Base-by-base conservation (phyloP, 108 stramenopile genomes). In the Fistulifera pelliculosa region DNA sequence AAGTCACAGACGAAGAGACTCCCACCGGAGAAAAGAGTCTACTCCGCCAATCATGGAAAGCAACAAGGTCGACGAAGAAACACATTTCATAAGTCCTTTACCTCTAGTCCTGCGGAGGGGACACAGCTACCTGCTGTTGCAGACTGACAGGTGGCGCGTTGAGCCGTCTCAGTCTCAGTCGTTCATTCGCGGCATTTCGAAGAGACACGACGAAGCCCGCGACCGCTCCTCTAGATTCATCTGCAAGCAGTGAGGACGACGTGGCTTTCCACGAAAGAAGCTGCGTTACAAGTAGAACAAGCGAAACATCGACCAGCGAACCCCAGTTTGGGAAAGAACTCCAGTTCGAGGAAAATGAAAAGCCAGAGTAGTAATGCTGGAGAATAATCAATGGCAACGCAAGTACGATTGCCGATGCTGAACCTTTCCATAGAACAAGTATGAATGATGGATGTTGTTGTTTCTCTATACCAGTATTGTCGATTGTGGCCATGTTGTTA, bases 51-150 rank as follows among this genome's bases (percentile, higher is more conserved):
- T 56, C n/a, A 3, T 6, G 3, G 31, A 35, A 35, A 35, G 3
- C 31, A 35, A 35, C 31, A 35, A 35, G 8, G 45, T 19, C 17
- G 39, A 17, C 11, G 24, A 38, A 56, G 54, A 56, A 1, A 11
- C n/a, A 84, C 86, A 23, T 79, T 79, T 90, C 90, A 93, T 15
- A 93, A 66, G 63, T 93, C 86, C 18, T 66, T 56, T 12, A 93
- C 86, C 18, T 35, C 64, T 5, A 93, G 40, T 0, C 90, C 90
- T 47, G 81, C 76, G 13, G 60, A 65, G 84, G 75, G 39, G 77
- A 80, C 1, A 79, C 49, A 12, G 85, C 75, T 18, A 79, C 81
- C 51, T 75, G 52, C 60, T 77, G 54, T 48, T 66, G 60, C 23
- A 70, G 40, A 38, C 64, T 62, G 6, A 50, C 38, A 21, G 54